Base-by-base conservation (phyloP, 352 stramenopile species). In the Pythium brachiatum region DNA sequence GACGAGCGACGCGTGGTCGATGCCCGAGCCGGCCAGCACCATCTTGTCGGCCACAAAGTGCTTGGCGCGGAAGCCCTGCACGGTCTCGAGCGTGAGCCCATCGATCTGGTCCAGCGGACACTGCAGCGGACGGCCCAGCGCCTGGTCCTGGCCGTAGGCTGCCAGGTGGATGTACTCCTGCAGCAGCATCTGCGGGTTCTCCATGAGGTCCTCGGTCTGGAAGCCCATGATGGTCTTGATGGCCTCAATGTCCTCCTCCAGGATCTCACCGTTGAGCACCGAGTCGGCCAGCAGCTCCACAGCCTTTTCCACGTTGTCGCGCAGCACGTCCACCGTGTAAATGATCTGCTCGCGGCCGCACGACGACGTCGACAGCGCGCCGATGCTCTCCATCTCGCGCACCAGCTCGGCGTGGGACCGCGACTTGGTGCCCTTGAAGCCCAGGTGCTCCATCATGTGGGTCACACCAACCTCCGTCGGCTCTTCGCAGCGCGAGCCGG, bases 261-360 rank as follows among this genome's bases (percentile, higher is more conserved):
- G 51, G 7, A 97, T 68, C 31, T 92, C 68, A 2, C 92, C 83
- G 57, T 93, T 82, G 11, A 95, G 68, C 58, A 98, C 79, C 15
- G 87, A 87, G 63, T 97, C 92, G 2, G 88, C 83, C 18, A 99
- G 75, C 56, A 99, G 74, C 61, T 95, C 81, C 48, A 98, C 78
- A 0, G 90, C 95, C 41, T 84, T 75, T 39, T 90, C 78, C 7
- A 98, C 84, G 66, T 98, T 98, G 65, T 98, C 95, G 41, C 96
- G 86, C 43, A 99, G 74, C 46, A 98, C 74, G 73, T 99, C 97
- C 61, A 99, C 89, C 63, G 92, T 98, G 75, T 98, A 98, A 48
- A 99, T 92, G 63, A 98, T 98, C 79, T 99, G 94, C 70, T 99
- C 97, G 48, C 97, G 81, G 32, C 85, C 89, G 27, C 83, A 89